phyloP scores from a whole-genome alignment of 2,329 filamentous ascomycete species.

The Pestalotiopsis sp. region DNA sequence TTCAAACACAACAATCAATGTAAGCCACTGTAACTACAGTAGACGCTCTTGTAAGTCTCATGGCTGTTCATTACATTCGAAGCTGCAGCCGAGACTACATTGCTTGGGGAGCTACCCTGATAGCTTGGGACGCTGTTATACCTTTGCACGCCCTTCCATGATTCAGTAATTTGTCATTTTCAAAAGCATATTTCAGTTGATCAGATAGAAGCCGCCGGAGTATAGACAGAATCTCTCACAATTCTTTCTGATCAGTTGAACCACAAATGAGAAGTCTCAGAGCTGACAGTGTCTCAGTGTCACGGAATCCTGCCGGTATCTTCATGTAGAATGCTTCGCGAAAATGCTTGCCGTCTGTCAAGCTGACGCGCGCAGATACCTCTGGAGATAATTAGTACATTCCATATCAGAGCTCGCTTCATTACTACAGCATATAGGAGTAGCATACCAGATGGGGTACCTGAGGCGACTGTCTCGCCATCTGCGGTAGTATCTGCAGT shows the following conservation, averaged over 20 bases:
- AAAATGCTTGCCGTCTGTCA: not conserved
- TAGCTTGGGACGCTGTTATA: too few relatives aligned
- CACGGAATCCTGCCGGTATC: not conserved
- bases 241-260: not conserved
- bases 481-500: not conserved
- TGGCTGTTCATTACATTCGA: too few relatives aligned
- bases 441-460: not conserved
- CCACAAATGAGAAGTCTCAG: not conserved
- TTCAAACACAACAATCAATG: too few relatives aligned
- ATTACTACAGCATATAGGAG: not conserved
- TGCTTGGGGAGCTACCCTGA: too few relatives aligned
- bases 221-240: not conserved
- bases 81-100: too few relatives aligned
- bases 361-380: not conserved
- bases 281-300: not conserved
- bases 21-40: too few relatives aligned
- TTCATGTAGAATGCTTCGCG: not conserved
- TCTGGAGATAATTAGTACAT: not conserved
- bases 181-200: too few relatives aligned
- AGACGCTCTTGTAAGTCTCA: too few relatives aligned
- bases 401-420: not conserved
- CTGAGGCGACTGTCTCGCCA: not conserved
- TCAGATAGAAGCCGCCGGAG: not conserved
- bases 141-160: too few relatives aligned
- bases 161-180: too few relatives aligned